Conservation (phyloP, 306 rosid genomes). For the Cucurbita moschata region DNA sequence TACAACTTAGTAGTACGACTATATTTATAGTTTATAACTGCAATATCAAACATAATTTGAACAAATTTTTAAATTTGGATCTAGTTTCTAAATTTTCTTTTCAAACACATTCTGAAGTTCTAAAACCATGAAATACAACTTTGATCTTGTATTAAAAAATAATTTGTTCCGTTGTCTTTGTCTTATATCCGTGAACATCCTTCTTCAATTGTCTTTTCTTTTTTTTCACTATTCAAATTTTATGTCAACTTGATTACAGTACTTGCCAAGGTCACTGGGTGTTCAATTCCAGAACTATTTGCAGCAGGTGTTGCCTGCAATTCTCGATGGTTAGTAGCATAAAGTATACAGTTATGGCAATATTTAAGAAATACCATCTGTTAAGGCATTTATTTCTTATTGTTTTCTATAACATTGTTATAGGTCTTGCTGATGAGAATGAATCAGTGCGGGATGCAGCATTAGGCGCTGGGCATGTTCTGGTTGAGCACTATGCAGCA, state of each 20-base stretch:
- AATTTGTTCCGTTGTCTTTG: neutral
- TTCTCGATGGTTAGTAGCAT: conserved; percentile 54
- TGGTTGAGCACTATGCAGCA: conserved; percentile 94
- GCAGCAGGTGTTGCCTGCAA: conserved; percentile 86
- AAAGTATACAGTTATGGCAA: neutral
- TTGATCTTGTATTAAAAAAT: neutral
- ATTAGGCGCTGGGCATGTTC: conserved; percentile 90
- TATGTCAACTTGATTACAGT: conserved; percentile 25
- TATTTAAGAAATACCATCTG: neutral
- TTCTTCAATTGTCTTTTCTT: neutral
- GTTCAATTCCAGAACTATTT: conserved; percentile 84
- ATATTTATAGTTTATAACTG: neutral
- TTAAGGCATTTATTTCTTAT: neutral
- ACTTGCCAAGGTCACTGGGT: conserved; percentile 86
- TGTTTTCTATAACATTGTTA: neutral
- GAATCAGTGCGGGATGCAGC: conserved; percentile 99
- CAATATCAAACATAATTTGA: neutral
- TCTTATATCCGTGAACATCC: neutral
- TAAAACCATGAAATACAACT: neutral
- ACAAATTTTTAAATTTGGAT: neutral
- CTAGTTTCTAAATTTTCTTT: neutral
- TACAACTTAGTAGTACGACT: neutral
- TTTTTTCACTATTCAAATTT: neutral
- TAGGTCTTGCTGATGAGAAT: conserved; percentile 98
- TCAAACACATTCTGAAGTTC: neutral